Conservation (phyloP, 352 stramenopile species). For the Phytophthora brassicae region DNA sequence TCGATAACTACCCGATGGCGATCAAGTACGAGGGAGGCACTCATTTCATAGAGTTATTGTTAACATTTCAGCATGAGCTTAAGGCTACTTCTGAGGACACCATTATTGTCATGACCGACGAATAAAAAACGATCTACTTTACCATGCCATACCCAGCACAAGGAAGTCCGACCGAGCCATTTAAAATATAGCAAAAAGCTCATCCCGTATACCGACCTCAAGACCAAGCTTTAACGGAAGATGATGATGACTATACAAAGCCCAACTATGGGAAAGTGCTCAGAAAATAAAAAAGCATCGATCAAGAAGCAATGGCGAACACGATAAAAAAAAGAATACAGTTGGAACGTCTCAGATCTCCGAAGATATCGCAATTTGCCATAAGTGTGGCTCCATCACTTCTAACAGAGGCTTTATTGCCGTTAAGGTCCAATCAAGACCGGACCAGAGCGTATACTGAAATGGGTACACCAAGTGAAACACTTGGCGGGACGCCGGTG, state of each 20-base stretch:
- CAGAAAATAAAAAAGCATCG: too few relatives aligned
- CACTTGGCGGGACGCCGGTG: too few relatives aligned
- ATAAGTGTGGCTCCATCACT: too few relatives aligned
- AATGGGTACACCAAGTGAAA: too few relatives aligned
- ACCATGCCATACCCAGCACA: background rate
- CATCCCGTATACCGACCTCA: background rate
- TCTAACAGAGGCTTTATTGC: too few relatives aligned
- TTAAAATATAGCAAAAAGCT: background rate
- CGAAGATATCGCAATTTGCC: too few relatives aligned
- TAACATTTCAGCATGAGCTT: background rate
- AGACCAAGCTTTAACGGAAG: background rate
- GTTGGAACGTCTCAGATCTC: too few relatives aligned
- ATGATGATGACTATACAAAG: background rate
- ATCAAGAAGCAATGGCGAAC: too few relatives aligned
- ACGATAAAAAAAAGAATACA: too few relatives aligned
- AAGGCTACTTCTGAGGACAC: background rate
- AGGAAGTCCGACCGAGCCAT: background rate
- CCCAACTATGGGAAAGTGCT: background rate
- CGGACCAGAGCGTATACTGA: too few relatives aligned
- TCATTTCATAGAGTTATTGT: background rate
- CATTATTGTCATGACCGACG: background rate
- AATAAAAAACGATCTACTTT: background rate
- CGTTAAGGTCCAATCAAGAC: too few relatives aligned
- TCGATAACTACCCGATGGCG: constrained; percentile 3
- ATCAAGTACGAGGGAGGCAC: background rate